Evolutionary conservation across 1,139 yeast genomes (phyloP).

Genomic region (Candida tropicalis): DNA sequence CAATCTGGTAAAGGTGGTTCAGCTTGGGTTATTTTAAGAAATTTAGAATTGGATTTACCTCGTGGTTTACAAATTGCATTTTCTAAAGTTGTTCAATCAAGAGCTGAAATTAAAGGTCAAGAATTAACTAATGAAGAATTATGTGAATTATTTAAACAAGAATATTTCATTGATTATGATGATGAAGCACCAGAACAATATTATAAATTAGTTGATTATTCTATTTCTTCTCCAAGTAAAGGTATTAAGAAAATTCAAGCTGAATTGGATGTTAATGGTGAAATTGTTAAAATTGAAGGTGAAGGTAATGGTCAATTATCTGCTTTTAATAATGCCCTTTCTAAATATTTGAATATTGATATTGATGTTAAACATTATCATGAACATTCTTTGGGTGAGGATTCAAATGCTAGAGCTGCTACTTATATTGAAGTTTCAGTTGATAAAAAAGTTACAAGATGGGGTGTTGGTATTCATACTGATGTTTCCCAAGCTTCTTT

Average conservation of each 20-base stretch:
- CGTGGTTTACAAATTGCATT: constrained; percentile 48
- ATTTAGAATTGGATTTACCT: constrained; percentile 51
- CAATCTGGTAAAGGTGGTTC: constrained; percentile 56
- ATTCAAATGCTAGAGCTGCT: constrained; percentile 86
- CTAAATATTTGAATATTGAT: constrained; percentile 53
- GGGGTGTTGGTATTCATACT: constrained; percentile 96
- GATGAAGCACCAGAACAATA: constrained; percentile 32
- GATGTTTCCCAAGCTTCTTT: constrained; percentile 87
- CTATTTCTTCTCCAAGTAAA: constrained; percentile 36
- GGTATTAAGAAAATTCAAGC: constrained; percentile 39
- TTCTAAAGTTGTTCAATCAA: constrained; percentile 40
- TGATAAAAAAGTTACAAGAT: constrained; percentile 52
- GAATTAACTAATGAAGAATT: constrained; percentile 50
- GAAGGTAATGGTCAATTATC: constrained; percentile 53
- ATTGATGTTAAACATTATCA: constrained; percentile 82
- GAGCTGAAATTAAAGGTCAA: constrained; percentile 46
- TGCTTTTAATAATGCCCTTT: constrained; percentile 79
- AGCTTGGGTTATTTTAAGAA: constrained; percentile 52
- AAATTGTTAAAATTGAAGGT: constrained; percentile 39
- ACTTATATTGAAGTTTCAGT: constrained; percentile 75
- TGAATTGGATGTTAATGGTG: constrained; percentile 49
- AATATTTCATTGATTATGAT: constrained; percentile 52
- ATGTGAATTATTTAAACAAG: constrained; percentile 37
- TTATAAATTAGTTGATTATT: constrained; percentile 55
- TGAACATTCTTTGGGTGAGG: constrained; percentile 91